Percentiles rank a stretch among this genome's conserved stretches.
phyloP scores from a whole-genome alignment of 441 rosid genomes.

The Manihot esculenta region DNA sequence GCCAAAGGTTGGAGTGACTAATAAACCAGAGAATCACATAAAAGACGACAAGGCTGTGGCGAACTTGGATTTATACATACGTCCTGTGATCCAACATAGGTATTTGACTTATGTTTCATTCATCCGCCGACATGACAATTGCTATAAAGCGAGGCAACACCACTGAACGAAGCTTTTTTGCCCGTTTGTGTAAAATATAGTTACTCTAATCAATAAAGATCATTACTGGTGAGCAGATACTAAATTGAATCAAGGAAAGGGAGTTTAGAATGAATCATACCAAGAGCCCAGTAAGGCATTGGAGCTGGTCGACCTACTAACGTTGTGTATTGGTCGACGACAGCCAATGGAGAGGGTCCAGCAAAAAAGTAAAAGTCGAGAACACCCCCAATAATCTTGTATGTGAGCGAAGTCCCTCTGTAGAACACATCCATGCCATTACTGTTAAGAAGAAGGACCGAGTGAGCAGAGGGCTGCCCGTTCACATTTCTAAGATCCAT shows the following conservation, averaged over 20 bases:
- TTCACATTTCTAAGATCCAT: constrained; percentile 88
- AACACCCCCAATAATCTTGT: constrained; percentile 91
- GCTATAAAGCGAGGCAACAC: constrained; percentile 2
- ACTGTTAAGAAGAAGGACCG: constrained; percentile 78
- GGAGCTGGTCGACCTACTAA: constrained; percentile 97
- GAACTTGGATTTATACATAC: neutral
- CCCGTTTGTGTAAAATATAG: no score
- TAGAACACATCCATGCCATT: constrained; percentile 98
- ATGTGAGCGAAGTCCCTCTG: constrained; percentile 76
- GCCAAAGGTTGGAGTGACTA: neutral
- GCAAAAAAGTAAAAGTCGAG: constrained; percentile 85
- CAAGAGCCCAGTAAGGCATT: constrained; percentile 97
- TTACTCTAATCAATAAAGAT: neutral
- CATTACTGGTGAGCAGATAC: neutral
- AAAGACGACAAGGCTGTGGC: neutral
- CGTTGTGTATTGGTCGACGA: constrained; percentile 84
- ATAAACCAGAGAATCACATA: neutral
- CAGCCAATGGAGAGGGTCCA: constrained; percentile 74
- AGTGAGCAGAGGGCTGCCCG: constrained; percentile 66
- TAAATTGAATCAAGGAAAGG: neutral
- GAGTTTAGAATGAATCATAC: constrained; percentile 38
- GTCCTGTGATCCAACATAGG: no score
- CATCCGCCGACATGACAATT: constrained; percentile 20
- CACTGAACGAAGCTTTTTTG: neutral
- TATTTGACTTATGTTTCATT: no score